phyloP scores from a whole-genome alignment of 2,329 filamentous ascomycete genomes.

The Penicillium sp. region DNA sequence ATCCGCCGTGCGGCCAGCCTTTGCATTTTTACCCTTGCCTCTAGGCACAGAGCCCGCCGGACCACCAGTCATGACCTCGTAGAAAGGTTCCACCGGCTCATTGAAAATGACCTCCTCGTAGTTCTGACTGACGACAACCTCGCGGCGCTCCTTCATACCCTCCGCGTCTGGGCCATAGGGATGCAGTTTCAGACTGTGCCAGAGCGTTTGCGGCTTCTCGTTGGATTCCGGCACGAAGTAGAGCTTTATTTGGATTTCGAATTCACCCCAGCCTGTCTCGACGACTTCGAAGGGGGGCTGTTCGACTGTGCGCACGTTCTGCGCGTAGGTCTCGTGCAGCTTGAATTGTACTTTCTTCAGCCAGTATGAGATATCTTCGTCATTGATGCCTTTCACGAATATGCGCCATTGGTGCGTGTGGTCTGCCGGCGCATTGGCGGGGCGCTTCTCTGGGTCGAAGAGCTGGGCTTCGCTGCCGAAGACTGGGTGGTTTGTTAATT shows the following conservation, averaged over 20 bases:
- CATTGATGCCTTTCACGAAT: conserved; percentile 87
- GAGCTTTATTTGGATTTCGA: conserved; percentile 92
- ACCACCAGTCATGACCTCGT: conserved; percentile 79
- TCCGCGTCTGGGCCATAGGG: conserved; percentile 82
- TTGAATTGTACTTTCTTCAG: conserved; percentile 97
- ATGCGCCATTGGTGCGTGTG: conserved; percentile 98
- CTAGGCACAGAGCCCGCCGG: conserved; percentile 56
- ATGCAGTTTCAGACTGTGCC: conserved; percentile 89
- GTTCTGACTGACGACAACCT: conserved; percentile 74
- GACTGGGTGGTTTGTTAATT: conserved; percentile 52
- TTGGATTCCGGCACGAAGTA: conserved; percentile 86
- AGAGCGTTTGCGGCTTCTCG: conserved; percentile 95
- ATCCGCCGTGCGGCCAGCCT: conserved; percentile 70
- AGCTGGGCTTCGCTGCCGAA: conserved; percentile 80
- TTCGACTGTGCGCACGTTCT: conserved; percentile 84
- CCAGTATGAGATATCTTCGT: conserved; percentile 92
- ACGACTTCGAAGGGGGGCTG: conserved; percentile 79
- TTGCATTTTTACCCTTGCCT: conserved; percentile 61
- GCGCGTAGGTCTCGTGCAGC: conserved; percentile 94
- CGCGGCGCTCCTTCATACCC: conserved; percentile 67
- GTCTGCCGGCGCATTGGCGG: conserved; percentile 76
- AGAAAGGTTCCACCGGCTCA: conserved; percentile 92
- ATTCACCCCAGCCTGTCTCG: conserved; percentile 98
- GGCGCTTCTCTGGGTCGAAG: conserved; percentile 77
- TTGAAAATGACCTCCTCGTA: conserved; percentile 98